Evolutionary conservation across 805 yeast species (phyloP).

Genomic region (Teunomyces panamensis): DNA sequence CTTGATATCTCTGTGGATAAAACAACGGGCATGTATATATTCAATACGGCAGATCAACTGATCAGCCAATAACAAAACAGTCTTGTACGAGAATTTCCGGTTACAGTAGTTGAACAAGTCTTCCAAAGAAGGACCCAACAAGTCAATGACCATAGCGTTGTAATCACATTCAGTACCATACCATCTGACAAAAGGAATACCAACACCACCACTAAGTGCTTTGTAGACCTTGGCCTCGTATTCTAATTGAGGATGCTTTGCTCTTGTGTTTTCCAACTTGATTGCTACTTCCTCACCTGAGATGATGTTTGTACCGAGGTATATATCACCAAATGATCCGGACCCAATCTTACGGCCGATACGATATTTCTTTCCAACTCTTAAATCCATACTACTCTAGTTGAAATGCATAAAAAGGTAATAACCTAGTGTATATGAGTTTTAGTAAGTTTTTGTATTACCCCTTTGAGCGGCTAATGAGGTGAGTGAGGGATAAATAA

Average conservation of each 20-base stretch:
- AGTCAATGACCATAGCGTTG: constrained; percentile 94
- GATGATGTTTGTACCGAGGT: constrained; percentile 86
- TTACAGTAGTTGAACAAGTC: constrained; percentile 95
- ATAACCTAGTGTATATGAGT: neutral
- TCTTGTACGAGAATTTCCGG: constrained; percentile 87
- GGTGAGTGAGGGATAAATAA: neutral
- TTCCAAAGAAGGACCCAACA: constrained; percentile 92
- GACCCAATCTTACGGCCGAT: constrained; percentile 95
- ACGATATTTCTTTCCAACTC: constrained; percentile 92
- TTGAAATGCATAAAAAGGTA: neutral
- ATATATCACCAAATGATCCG: constrained; percentile 97
- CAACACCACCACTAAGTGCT: constrained; percentile 93
- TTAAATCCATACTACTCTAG: constrained; percentile 49
- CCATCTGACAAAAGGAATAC: constrained; percentile 96
- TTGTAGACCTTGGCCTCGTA: constrained; percentile 96
- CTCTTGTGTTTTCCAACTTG: constrained; percentile 83
- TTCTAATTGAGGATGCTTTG: constrained; percentile 95
- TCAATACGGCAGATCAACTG: constrained; percentile 93
- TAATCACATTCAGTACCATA: constrained; percentile 95
- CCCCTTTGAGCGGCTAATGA: constrained; percentile 2
- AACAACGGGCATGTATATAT: constrained; percentile 92
- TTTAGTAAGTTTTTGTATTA: neutral
- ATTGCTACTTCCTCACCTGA: constrained; percentile 98
- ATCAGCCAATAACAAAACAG: constrained; percentile 89
- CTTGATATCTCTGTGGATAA: constrained; percentile 79